phyloP scores from a whole-genome alignment of 441 rosid species.

The Aleurites moluccanus region DNA sequence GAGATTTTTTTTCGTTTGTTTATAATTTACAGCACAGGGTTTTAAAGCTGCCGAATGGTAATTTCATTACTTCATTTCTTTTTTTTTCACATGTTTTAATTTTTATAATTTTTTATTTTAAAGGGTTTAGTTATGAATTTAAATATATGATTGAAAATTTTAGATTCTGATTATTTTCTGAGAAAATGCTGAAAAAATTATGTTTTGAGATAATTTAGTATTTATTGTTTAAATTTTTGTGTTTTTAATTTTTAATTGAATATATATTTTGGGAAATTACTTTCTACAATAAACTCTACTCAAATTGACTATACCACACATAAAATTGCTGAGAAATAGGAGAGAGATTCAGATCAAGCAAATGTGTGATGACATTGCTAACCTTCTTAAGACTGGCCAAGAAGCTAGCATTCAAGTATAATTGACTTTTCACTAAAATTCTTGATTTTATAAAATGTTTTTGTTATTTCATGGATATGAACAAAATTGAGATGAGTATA shows the following conservation, averaged over 20 bases:
- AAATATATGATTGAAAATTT: not conserved
- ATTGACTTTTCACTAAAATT: not conserved
- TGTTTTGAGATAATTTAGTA: not conserved
- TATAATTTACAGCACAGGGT: no score
- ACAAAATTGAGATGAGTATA: conserved; percentile 75
- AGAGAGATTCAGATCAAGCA: conserved; percentile 91
- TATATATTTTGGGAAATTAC: conserved; percentile 3
- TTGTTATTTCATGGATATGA: conserved; percentile 21
- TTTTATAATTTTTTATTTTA: not conserved
- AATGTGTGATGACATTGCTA: conserved; percentile 90
- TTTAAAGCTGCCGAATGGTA: conserved; percentile 95
- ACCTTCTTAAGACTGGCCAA: conserved; percentile 95
- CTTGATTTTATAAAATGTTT: not conserved
- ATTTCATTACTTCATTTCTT: not conserved
- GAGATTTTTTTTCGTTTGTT: no score
- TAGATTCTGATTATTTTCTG: conserved; percentile 7
- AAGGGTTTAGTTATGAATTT: not conserved
- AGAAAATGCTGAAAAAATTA: not conserved
- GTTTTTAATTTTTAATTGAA: not conserved
- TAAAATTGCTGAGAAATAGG: conserved; percentile 84
- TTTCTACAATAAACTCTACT: conserved; percentile 74
- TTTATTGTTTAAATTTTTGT: not conserved
- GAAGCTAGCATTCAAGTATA: conserved; percentile 97
- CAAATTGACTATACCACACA: conserved; percentile 83
- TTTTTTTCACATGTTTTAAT: not conserved